Evolutionary conservation across 768 basidiomycete genomes (phyloP).

Genomic region (Phallus indusiatus): DNA sequence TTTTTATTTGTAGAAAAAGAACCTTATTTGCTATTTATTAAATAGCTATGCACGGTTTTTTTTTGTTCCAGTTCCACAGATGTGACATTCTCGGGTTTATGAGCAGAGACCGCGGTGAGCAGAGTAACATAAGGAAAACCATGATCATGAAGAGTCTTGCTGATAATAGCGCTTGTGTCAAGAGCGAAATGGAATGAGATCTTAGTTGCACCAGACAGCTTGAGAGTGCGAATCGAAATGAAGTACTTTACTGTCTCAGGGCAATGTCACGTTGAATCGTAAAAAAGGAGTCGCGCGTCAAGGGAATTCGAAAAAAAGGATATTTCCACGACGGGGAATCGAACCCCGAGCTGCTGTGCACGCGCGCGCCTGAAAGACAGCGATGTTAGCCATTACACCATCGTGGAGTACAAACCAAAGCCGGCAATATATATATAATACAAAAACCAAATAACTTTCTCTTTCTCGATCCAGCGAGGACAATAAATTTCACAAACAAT

Average conservation of each 20-base stretch:
- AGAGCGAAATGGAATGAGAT: no score
- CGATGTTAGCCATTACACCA: slow-evolving; percentile 12
- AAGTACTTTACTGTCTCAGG: no score
- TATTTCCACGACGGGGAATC: slow-evolving; percentile 9
- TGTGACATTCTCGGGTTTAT: not conserved
- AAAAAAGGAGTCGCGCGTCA: no score
- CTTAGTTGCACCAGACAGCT: no score
- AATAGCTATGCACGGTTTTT: not conserved
- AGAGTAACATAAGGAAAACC: not conserved
- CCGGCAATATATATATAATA: not conserved
- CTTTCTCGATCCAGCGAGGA: no score
- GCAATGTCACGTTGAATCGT: no score
- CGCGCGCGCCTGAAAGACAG: slow-evolving; percentile 1
- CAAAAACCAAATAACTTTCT: not conserved
- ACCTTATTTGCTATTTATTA: not conserved
- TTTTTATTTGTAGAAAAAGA: not conserved
- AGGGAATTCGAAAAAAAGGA: not conserved
- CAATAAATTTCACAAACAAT: no score
- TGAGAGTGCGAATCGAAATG: no score
- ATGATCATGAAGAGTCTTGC: no score
- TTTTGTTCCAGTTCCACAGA: no score
- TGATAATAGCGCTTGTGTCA: no score
- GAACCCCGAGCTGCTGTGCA: slow-evolving; percentile 10
- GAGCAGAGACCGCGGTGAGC: not conserved
- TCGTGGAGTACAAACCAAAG: not conserved